Evolutionary conservation across 116 monocot species (phyloP).

Genomic region (Cymodocea nodosa): DNA sequence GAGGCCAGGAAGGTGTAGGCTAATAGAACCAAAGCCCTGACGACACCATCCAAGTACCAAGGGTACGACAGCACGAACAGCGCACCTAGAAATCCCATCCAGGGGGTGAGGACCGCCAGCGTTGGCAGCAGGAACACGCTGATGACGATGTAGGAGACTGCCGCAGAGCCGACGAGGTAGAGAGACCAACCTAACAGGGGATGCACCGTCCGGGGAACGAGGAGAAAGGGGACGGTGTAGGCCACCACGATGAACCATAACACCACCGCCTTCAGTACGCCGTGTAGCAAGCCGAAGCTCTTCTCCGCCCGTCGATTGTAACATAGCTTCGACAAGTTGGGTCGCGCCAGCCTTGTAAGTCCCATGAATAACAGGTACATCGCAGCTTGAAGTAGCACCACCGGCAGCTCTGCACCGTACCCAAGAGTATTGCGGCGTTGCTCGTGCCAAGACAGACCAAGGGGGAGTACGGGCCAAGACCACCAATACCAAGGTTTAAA

Average conservation of each 20-base stretch:
- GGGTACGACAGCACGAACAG: too few species aligned
- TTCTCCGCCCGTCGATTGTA: conserved; percentile 71
- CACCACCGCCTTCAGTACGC: conserved; percentile 40
- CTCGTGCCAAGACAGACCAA: conserved; percentile 68
- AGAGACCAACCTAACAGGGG: conserved; percentile 83
- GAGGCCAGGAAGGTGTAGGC: too few species aligned
- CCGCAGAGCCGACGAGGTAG: conserved; percentile 58
- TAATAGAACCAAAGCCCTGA: too few species aligned
- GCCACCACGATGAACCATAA: conserved; percentile 57
- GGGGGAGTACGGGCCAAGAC: conserved; percentile 93
- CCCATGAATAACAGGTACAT: conserved; percentile 63
- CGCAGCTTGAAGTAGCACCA: conserved; percentile 50
- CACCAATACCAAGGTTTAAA: conserved; percentile 99
- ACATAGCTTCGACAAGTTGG: conserved; percentile 68
- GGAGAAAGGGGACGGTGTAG: conserved; percentile 73
- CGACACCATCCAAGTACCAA: too few species aligned
- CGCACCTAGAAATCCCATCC: too few species aligned
- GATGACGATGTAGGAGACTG: conserved; percentile 50
- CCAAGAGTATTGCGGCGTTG: conserved; percentile 49
- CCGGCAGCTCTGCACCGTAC: conserved; percentile 73
- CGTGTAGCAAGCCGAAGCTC: conserved; percentile 37
- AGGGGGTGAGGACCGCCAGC: too few species aligned
- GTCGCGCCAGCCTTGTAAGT: conserved; percentile 57
- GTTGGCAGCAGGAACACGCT: too few species aligned
- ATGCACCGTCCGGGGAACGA: conserved; percentile 78